Base-by-base conservation (phyloP, 75 land plant genomes). In the Larix kaempferi region DNA sequence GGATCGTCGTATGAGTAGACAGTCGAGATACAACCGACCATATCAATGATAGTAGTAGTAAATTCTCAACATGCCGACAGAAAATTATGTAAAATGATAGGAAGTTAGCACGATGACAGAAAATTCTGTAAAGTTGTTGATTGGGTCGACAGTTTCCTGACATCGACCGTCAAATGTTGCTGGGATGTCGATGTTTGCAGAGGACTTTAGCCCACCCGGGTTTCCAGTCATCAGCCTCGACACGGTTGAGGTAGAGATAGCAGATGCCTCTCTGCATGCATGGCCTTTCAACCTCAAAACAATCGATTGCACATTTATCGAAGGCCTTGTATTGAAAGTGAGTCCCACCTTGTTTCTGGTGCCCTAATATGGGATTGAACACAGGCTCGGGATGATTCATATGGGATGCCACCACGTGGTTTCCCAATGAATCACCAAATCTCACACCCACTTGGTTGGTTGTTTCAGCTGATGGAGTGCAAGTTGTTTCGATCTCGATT, bases 171-270 rank as follows among this genome's bases (percentile, higher is more conserved):
- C n/a, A n/a, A n/a, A n/a, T n/a, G n/a, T n/a, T n/a, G n/a, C n/a
- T n/a, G n/a, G n/a, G n/a, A n/a, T n/a, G n/a, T 29, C 33, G 33
- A 1, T 29, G 33, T 29, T 29, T 29, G 33, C 33, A 29, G 33
- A 29, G 33, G 6, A 85, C 78, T 22, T 85, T 80, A 5, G 76
- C 87, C 54, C 76, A 78, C 11, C 83, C 87, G 15, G 83, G 83
- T 56, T 83, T 56, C 86, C 87, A 85, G 13, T 73, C 78, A 52
- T 85, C 87, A 14, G 69, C 55, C 16, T 81, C 86, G 11, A n/a
- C 26, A 22, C 76, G 60, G 64, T 85, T 85, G 26, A 85, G 76
- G 56, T 85, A 85, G 12, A 85, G 61, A 14, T 85, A 81, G 64
- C 83, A 85, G 21, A 85, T 54, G 4, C 78, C 80, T 21, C 81